Percentiles rank a stretch among this genome's conserved stretches.
Conservation (phyloP, 2,329 filamentous ascomycete genomes). For the Dryadomyces quercivorus region DNA sequence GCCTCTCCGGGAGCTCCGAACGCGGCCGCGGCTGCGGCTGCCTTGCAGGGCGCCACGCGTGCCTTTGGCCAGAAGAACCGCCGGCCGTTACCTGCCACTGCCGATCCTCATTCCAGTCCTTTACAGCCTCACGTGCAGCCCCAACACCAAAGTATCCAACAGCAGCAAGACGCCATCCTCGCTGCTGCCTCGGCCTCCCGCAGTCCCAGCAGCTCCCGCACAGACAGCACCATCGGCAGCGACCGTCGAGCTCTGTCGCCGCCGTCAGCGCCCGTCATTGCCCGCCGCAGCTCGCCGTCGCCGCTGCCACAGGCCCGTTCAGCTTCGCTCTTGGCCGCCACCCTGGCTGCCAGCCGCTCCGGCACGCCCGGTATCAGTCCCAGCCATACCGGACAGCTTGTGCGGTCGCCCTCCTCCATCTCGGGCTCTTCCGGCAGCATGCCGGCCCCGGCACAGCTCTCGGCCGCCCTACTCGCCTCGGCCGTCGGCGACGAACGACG, state of each 20-base stretch:
- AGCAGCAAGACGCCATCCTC: not conserved
- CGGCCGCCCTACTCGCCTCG: constrained; percentile 5
- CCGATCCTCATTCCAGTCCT: too few relatives aligned
- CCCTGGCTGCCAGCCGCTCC: constrained; percentile 48
- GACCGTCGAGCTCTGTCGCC: not conserved
- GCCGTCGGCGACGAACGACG: constrained; percentile 2
- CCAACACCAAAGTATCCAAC: too few relatives aligned
- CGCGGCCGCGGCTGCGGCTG: constrained; percentile 16
- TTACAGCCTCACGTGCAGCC: too few relatives aligned
- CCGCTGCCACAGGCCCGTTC: constrained; percentile 12
- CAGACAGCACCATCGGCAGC: not conserved
- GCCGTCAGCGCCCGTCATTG: not conserved
- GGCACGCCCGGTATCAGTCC: constrained; percentile 32
- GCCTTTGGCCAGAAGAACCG: constrained; percentile 27
- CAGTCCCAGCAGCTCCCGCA: constrained; percentile 1
- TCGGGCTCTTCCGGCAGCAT: not conserved
- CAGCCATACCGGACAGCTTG: constrained; percentile 22
- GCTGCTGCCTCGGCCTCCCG: not conserved
- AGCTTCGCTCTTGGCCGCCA: constrained; percentile 50
- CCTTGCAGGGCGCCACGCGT: constrained; percentile 41
- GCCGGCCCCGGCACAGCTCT: constrained; percentile 3
- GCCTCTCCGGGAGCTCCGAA: not conserved
- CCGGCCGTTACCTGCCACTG: not conserved
- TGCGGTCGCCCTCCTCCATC: not conserved
- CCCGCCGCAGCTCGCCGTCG: not conserved